These are phyloP conservation scores for Thraustochytrium striatum DNA, from an alignment of 352 stramenopile genomes.

Conservation along the genomic window DNA sequence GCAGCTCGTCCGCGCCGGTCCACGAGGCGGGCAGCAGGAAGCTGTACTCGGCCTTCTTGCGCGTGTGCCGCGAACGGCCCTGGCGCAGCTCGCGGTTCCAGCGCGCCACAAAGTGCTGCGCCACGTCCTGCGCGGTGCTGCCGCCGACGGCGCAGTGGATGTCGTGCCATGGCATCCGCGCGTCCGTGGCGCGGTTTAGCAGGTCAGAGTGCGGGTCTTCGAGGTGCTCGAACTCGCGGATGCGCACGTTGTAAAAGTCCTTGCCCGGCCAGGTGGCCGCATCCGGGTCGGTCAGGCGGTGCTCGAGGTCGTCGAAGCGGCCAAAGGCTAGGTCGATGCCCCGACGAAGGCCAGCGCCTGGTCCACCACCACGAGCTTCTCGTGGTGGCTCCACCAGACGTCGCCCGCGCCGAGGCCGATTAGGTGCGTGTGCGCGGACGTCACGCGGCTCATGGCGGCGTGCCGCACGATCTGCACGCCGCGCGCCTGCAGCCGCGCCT, in stretches of 20 bases:
- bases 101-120: conserved; percentile 79
- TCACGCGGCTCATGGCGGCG: conserved; percentile 41
- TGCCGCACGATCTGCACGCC: conserved; percentile 81
- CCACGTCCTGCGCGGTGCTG: conserved; percentile 68
- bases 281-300: conserved; percentile 3
- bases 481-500: conserved; percentile 66
- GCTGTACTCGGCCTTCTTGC: not conserved
- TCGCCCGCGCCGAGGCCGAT: too few relatives aligned
- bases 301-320: conserved; percentile 68
- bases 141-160: conserved; percentile 39
- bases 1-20: not conserved
- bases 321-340: conserved; percentile 79
- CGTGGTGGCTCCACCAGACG: conserved; percentile 88
- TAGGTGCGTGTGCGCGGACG: too few relatives aligned
- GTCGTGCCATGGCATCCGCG: conserved; percentile 55
- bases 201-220: not conserved
- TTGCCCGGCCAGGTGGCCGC: conserved; percentile 10
- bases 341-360: conserved; percentile 78
- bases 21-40: conserved; percentile 15
- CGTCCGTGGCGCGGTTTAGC: not conserved
- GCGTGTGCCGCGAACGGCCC: too few relatives aligned
- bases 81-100: conserved; percentile 65
- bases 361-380: conserved; percentile 85
- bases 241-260: conserved; percentile 36
- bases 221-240: conserved; percentile 25